These are phyloP conservation scores for Grosmannia clavigera DNA, from an alignment of 2,329 filamentous ascomycete genomes.

Conservation along the genomic window DNA sequence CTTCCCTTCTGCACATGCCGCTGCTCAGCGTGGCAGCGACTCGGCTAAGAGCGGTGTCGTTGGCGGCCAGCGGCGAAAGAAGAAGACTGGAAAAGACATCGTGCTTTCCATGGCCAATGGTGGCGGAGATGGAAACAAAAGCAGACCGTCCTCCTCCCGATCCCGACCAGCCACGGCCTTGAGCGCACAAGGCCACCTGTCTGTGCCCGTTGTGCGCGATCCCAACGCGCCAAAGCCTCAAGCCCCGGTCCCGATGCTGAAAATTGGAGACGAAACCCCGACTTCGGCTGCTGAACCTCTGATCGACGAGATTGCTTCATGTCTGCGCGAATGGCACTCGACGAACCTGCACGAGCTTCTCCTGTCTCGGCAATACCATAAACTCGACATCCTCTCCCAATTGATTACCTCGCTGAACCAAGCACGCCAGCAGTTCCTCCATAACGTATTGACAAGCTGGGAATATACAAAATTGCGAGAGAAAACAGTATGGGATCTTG, in stretches of 20 bases:
- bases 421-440: conserved; percentile 76
- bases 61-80: conserved; percentile 24
- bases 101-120: conserved; percentile 10
- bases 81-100: conserved; percentile 12
- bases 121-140: conserved; percentile 2
- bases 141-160: background rate
- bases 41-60: conserved; percentile 42
- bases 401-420: conserved; percentile 76
- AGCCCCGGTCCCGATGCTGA: conserved; percentile 91
- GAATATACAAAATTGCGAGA: conserved; percentile 75
- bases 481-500: conserved; percentile 89
- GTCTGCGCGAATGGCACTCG: conserved; percentile 94
- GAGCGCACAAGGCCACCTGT: conserved; percentile 27
- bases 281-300: conserved; percentile 80
- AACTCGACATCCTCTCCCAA: conserved; percentile 67
- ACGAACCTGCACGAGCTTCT: conserved; percentile 90
- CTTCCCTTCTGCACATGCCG: conserved; percentile 14
- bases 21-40: conserved; percentile 29
- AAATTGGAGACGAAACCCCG: conserved; percentile 93
- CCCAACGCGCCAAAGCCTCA: conserved; percentile 63
- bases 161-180: conserved; percentile 2
- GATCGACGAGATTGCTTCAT: conserved; percentile 95
- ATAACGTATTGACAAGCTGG: conserved; percentile 80
- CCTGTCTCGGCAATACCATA: conserved; percentile 66
- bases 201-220: conserved; percentile 43